Evolutionary conservation across 495 filamentous ascomycete species (phyloP).

Genomic region (Neurospora cerealis): DNA sequence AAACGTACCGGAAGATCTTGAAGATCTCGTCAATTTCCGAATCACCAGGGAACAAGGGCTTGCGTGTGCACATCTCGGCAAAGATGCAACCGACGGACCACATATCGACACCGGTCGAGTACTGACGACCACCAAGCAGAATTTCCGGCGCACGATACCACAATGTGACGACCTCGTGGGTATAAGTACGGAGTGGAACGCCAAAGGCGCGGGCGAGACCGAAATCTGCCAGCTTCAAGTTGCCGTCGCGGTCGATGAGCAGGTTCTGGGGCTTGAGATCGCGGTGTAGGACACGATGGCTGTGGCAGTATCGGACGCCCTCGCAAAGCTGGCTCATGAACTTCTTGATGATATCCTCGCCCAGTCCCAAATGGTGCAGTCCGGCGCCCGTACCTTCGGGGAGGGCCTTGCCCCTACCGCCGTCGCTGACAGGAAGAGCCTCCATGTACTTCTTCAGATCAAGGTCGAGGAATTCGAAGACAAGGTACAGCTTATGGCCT

Average conservation of each 20-base stretch:
- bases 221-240: slow-evolving; percentile 96
- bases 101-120: slow-evolving; percentile 98
- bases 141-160: slow-evolving; percentile 99
- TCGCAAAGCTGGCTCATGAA: slow-evolving; percentile 93
- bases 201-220: slow-evolving; percentile 93
- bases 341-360: slow-evolving; percentile 87
- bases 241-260: slow-evolving; percentile 88
- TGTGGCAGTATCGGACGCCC: slow-evolving; percentile 91
- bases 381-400: slow-evolving; percentile 66
- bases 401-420: slow-evolving; percentile 78
- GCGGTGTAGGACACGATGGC: slow-evolving; percentile 86
- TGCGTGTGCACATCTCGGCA: slow-evolving; percentile 98
- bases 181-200: slow-evolving; percentile 92
- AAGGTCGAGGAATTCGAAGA: slow-evolving; percentile 88
- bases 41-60: slow-evolving; percentile 94
- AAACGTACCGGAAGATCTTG: slow-evolving; percentile 87
- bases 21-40: slow-evolving; percentile 99
- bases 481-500: slow-evolving; percentile 86
- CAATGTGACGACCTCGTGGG: slow-evolving; percentile 96
- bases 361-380: slow-evolving; percentile 64
- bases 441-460: slow-evolving; percentile 99
- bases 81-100: slow-evolving; percentile 99
- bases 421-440: slow-evolving; percentile 80
- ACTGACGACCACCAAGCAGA: slow-evolving; percentile 91
- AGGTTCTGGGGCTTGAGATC: slow-evolving; percentile 98